These are phyloP conservation scores for Phytophthora idaei DNA, from an alignment of 352 stramenopile species.

Conservation along the genomic window DNA sequence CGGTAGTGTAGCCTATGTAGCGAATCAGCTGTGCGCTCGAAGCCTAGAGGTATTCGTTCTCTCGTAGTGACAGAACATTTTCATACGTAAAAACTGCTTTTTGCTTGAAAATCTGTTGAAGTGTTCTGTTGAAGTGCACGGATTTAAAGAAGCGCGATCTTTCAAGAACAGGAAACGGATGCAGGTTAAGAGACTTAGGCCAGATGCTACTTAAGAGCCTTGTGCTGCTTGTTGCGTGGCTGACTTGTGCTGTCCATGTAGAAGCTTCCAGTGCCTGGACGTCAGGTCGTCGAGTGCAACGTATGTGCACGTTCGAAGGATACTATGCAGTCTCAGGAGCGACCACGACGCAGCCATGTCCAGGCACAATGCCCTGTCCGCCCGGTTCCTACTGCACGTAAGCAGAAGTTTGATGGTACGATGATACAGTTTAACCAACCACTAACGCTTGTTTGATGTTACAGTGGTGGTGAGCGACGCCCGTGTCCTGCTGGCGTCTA, in stretches of 20 bases:
- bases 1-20: slow-evolving; percentile 49
- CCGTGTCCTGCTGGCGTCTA: slow-evolving; percentile 70
- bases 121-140: too few relatives aligned
- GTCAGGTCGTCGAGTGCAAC: slow-evolving; percentile 11
- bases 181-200: background rate
- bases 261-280: slow-evolving; percentile 8
- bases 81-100: slow-evolving; percentile 45
- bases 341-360: slow-evolving; percentile 48
- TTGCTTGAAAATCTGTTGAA: slow-evolving; percentile 2
- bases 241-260: background rate
- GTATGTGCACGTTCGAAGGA: slow-evolving; percentile 51
- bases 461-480: slow-evolving; percentile 38
- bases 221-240: background rate
- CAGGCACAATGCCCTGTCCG: slow-evolving; percentile 42
- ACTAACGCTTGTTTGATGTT: slow-evolving; percentile 11
- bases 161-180: background rate
- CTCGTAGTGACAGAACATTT: slow-evolving; percentile 38
- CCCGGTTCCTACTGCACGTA: slow-evolving; percentile 73
- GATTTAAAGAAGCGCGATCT: background rate
- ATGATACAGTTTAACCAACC: slow-evolving; percentile 4
- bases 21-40: slow-evolving; percentile 30
- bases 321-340: slow-evolving; percentile 51
- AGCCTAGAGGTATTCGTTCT: slow-evolving; percentile 18
- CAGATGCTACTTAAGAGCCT: too few relatives aligned
- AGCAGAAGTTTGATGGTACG: background rate